phyloP scores from a whole-genome alignment of 352 stramenopile species.

The Saprolegnia parasitica region DNA sequence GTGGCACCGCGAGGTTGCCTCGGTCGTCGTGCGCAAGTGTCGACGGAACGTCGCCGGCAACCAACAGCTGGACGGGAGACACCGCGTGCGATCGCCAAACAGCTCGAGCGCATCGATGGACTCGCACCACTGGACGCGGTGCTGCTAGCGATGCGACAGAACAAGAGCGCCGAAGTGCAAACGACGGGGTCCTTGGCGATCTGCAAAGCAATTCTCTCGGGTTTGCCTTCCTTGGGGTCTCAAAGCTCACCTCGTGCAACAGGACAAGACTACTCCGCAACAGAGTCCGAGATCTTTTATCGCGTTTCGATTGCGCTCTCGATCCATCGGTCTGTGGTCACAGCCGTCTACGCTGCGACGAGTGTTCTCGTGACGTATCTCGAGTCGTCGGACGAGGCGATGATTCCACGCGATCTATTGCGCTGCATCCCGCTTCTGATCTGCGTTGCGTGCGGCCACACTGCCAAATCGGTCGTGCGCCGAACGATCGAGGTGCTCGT shows the following conservation, averaged over 20 bases:
- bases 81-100: slow-evolving; percentile 9
- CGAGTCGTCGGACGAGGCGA: background rate
- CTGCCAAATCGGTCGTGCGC: background rate
- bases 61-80: background rate
- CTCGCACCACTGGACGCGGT: background rate
- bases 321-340: background rate
- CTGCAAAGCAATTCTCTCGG: background rate
- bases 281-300: background rate
- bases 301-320: background rate
- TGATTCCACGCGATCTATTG: background rate
- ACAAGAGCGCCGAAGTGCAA: slow-evolving; percentile 19
- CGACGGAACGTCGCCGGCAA: background rate
- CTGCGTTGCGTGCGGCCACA: background rate
- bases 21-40: background rate
- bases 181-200: background rate
- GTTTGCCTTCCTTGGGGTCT: background rate
- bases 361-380: background rate
- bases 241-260: background rate
- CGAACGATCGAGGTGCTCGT: background rate
- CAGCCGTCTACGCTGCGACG: slow-evolving; percentile 4
- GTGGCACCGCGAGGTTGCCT: background rate
- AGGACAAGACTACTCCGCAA: background rate
- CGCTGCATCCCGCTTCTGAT: slow-evolving; percentile 3
- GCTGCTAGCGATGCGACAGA: background rate
- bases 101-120: slow-evolving; percentile 8